Evolutionary conservation across 2,329 filamentous ascomycete species (phyloP).

Genomic region (Phyllosticta paracitricarpa): DNA sequence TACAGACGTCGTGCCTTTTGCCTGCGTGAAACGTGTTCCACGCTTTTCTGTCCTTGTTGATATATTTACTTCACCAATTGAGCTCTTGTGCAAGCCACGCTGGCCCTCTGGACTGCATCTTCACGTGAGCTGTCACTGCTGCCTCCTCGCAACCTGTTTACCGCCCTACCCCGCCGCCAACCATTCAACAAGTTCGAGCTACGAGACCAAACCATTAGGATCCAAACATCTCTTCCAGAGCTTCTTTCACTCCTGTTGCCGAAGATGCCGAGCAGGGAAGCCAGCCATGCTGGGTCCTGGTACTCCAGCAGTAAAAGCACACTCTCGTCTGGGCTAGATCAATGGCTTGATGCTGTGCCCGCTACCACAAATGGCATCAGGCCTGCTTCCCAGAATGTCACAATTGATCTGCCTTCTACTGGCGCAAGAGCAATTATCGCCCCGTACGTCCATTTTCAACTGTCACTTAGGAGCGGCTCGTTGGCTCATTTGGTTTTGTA

Average conservation of each 20-base stretch:
- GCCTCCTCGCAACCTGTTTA: not conserved
- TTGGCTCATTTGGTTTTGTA: conserved; percentile 30
- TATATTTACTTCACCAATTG: not conserved
- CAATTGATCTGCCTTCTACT: conserved; percentile 51
- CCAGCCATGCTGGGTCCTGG: conserved; percentile 81
- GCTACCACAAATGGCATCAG: conserved; percentile 52
- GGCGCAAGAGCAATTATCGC: conserved; percentile 81
- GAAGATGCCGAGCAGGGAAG: conserved; percentile 38
- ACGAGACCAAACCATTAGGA: not conserved
- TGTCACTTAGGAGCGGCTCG: not conserved
- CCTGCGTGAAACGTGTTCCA: not conserved
- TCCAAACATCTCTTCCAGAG: not conserved
- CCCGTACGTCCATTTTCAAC: conserved; percentile 53
- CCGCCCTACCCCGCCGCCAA: not conserved
- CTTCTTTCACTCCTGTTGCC: not conserved
- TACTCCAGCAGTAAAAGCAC: conserved; percentile 54
- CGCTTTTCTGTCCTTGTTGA: not conserved
- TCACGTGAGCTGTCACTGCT: not conserved
- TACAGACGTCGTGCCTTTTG: not conserved
- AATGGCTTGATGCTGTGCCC: conserved; percentile 65
- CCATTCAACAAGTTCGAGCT: not conserved
- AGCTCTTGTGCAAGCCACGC: not conserved
- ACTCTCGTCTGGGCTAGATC: conserved; percentile 62
- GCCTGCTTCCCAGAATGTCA: conserved; percentile 28
- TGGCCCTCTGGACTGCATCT: not conserved